Evolutionary conservation across 2,329 filamentous ascomycete genomes (phyloP).

Genomic region (Macrophomina phaseolina): DNA sequence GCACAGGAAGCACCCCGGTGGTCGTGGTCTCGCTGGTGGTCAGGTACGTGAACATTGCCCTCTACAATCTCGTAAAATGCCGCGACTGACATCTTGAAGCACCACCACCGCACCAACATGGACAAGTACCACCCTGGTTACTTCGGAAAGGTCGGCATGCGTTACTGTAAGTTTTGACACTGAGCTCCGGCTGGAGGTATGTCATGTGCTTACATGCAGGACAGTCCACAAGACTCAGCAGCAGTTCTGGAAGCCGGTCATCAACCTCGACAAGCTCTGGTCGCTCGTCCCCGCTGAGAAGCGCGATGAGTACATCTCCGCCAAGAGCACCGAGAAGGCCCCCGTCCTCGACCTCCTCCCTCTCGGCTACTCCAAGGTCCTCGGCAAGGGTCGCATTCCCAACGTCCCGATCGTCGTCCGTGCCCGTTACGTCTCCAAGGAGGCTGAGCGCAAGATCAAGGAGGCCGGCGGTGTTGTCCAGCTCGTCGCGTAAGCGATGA

Average conservation of each 20-base stretch:
- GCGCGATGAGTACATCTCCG: conserved; percentile 86
- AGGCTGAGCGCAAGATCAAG: conserved; percentile 98
- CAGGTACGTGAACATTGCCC: conserved; percentile 52
- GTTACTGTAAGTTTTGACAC: conserved; percentile 82
- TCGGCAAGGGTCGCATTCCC: conserved; percentile 97
- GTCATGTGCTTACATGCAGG: background rate
- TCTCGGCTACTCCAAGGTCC: conserved; percentile 97
- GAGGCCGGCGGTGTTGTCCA: conserved; percentile 95
- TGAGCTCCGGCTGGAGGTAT: conserved; percentile 40
- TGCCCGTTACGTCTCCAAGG: conserved; percentile 91
- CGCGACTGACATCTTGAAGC: conserved; percentile 47
- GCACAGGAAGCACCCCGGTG: conserved; percentile 88
- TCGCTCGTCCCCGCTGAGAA: conserved; percentile 91
- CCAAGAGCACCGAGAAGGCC: conserved; percentile 85
- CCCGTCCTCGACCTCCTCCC: conserved; percentile 97
- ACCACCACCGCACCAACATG: conserved; percentile 95
- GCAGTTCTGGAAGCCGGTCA: conserved; percentile 96
- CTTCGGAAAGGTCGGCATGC: conserved; percentile 67
- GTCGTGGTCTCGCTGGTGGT: conserved; percentile 85
- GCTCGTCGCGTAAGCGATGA: conserved; percentile 76
- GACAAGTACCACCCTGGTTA: conserved; percentile 94
- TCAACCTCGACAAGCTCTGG: conserved; percentile 99
- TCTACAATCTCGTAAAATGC: background rate
- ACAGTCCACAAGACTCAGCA: conserved; percentile 84
- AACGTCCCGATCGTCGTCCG: conserved; percentile 92